phyloP scores from a whole-genome alignment of 1,139 yeast species.

The Diutina catenulata region DNA sequence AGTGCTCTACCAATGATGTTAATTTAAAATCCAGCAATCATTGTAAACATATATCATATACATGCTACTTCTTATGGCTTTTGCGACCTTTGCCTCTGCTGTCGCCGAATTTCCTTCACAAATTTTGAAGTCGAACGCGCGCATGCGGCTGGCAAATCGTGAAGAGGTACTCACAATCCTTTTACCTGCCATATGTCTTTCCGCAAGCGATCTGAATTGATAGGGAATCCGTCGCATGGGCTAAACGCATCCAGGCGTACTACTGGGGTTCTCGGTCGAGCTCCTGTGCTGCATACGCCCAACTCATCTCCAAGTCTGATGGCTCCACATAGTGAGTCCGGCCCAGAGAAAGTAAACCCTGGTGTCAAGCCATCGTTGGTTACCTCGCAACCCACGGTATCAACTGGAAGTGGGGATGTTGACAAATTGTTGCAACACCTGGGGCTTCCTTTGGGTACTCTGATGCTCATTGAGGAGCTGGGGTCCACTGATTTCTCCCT shows the following conservation, averaged over 20 bases:
- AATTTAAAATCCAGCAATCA: too few relatives aligned
- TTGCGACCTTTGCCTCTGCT: too few relatives aligned
- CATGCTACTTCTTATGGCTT: too few relatives aligned
- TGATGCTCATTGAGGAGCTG: constrained; percentile 65
- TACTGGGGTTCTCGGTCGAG: not conserved
- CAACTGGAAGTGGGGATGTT: constrained; percentile 67
- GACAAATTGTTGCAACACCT: constrained; percentile 71
- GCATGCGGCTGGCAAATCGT: constrained; percentile 12
- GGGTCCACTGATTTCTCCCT: constrained; percentile 86
- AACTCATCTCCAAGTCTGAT: not conserved
- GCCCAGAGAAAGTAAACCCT: not conserved
- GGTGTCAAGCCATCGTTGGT: constrained; percentile 46
- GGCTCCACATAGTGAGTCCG: not conserved
- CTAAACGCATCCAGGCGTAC: not conserved
- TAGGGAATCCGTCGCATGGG: too few relatives aligned
- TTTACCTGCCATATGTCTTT: not conserved
- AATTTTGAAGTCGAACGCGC: too few relatives aligned
- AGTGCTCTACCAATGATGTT: too few relatives aligned
- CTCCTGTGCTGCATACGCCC: not conserved
- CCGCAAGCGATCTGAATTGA: constrained; percentile 2
- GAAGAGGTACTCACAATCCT: not conserved
- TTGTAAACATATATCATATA: too few relatives aligned
- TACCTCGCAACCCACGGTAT: constrained; percentile 63
- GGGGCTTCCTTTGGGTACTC: constrained; percentile 73
- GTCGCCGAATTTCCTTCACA: too few relatives aligned